Conservation (phyloP, 2,329 filamentous ascomycete species). For the Fusarium brachygibbosum region DNA sequence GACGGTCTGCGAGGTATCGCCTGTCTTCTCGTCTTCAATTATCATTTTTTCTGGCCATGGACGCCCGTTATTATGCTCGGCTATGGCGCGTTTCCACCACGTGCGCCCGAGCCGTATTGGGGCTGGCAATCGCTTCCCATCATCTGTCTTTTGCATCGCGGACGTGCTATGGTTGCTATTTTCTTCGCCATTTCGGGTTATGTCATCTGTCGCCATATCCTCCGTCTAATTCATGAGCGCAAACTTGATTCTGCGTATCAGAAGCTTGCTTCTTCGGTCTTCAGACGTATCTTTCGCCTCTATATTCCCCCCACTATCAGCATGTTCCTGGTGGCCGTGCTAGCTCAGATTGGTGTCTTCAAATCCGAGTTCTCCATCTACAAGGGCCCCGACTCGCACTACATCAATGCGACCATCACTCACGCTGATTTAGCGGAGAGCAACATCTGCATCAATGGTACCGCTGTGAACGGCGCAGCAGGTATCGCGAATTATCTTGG, state of each 20-base stretch:
- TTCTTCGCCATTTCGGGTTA: constrained; percentile 62
- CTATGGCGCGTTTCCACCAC: constrained; percentile 55
- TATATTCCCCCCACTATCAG: constrained; percentile 58
- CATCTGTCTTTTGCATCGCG: constrained; percentile 57
- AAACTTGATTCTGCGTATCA: constrained; percentile 55
- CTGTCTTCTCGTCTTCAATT: constrained; percentile 59
- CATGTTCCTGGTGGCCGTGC: constrained; percentile 57
- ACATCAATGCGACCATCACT: constrained; percentile 57
- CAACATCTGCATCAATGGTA: constrained; percentile 49
- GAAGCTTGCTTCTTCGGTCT: constrained; percentile 55
- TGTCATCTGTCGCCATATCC: constrained; percentile 56
- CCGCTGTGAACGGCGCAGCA: constrained; percentile 45
- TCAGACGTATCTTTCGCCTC: constrained; percentile 57
- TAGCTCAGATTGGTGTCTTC: constrained; percentile 57
- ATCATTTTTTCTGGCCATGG: constrained; percentile 60
- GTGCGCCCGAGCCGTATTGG: constrained; percentile 53
- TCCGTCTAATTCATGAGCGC: constrained; percentile 55
- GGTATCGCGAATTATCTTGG: constrained; percentile 51
- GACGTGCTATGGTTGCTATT: constrained; percentile 59
- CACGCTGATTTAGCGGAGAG: constrained; percentile 35
- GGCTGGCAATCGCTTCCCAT: constrained; percentile 55
- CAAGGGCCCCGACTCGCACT: constrained; percentile 55
- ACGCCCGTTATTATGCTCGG: constrained; percentile 58
- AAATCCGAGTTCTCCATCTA: constrained; percentile 54
- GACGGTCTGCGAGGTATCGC: constrained; percentile 60